Conservation (phyloP, 352 stramenopile species). For the Elongisporangium undulatum region DNA sequence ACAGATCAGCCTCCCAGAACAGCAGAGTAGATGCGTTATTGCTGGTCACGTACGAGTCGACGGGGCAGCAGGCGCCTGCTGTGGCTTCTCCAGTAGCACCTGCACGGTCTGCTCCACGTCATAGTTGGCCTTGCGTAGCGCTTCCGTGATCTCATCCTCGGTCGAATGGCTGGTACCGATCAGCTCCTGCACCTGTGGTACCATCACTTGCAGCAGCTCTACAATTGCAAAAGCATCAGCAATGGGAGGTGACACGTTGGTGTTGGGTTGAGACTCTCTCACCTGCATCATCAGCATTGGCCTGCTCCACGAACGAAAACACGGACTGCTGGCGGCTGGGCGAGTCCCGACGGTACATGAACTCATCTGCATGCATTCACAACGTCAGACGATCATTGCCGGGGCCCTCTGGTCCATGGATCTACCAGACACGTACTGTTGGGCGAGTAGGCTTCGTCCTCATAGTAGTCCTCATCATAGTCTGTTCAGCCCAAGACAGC, state of each 20-base stretch:
- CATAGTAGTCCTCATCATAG: background rate
- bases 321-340: slow-evolving; percentile 70
- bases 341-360: slow-evolving; percentile 81
- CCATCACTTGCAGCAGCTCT: slow-evolving; percentile 53
- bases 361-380: slow-evolving; percentile 41
- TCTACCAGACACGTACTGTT: background rate
- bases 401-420: background rate
- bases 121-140: slow-evolving; percentile 71
- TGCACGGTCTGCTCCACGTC: slow-evolving; percentile 74
- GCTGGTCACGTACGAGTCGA: background rate
- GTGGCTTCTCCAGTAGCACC: slow-evolving; percentile 58
- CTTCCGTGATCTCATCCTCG: slow-evolving; percentile 53
- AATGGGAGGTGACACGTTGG: background rate
- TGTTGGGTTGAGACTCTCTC: background rate
- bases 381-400: background rate
- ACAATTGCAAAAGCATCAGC: slow-evolving; percentile 5
- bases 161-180: slow-evolving; percentile 46
- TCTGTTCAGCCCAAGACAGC: background rate
- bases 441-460: background rate
- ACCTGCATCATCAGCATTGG: slow-evolving; percentile 32
- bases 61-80: background rate
- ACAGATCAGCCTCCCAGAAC: slow-evolving; percentile 1
- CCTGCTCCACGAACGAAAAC: slow-evolving; percentile 76
- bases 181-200: slow-evolving; percentile 52
- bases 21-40: background rate